A percentile compares a stretch with the other conserved stretches of the same genome.
These are phyloP conservation scores for Skeletonema potamos DNA, from an alignment of 108 stramenopile genomes.

Conservation along the genomic window DNA sequence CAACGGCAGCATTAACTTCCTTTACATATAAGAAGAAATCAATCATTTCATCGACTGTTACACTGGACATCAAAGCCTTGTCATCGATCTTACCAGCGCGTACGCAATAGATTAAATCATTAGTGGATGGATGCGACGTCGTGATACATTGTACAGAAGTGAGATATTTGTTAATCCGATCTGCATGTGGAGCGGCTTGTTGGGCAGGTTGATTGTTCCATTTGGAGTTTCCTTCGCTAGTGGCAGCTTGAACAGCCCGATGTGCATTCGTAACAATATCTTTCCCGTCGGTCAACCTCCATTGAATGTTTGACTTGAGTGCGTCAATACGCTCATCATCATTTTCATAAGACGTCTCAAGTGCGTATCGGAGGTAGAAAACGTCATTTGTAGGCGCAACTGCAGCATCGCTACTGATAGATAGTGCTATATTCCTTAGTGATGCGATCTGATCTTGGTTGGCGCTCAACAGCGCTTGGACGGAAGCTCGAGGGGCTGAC, in stretches of 20 bases:
- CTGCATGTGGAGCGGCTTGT: constrained; percentile 54
- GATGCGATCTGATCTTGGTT: constrained; percentile 17
- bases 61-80: constrained; percentile 57
- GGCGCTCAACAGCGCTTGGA: constrained; percentile 27
- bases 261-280: constrained; percentile 58
- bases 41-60: constrained; percentile 57
- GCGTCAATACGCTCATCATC: constrained; percentile 24
- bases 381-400: constrained; percentile 37
- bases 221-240: constrained; percentile 8
- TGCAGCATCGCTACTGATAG: constrained; percentile 8
- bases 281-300: constrained; percentile 56
- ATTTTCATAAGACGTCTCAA: constrained; percentile 38
- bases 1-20: constrained; percentile 71
- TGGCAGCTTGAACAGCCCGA: constrained; percentile 49
- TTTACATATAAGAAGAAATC: constrained; percentile 83
- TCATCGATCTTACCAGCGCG: constrained; percentile 87
- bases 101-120: constrained; percentile 78
- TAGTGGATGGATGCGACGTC: constrained; percentile 40
- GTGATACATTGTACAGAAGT: constrained; percentile 52
- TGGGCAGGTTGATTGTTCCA: constrained; percentile 82
- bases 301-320: constrained; percentile 50
- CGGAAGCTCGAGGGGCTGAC: not conserved
- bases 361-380: constrained; percentile 76
- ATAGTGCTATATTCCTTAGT: constrained; percentile 32
- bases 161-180: constrained; percentile 50